Conservation (phyloP, 2,329 filamentous ascomycete species). For the Apiospora marii region DNA sequence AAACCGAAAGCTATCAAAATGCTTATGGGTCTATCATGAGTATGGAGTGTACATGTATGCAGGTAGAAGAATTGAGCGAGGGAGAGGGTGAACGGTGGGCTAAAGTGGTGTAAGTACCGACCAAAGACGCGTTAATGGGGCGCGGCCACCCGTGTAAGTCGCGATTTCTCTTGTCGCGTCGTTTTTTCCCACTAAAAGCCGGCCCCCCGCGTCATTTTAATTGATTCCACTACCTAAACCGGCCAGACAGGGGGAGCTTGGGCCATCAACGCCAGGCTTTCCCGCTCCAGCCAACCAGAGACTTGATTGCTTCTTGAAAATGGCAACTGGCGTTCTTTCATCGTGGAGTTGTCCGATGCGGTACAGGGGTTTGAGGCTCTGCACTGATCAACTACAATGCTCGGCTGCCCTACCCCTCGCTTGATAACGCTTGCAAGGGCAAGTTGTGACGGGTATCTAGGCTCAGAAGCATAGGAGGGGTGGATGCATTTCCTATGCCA, state of each 20-base stretch:
- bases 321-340: conserved; percentile 2
- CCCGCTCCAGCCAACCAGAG: background rate
- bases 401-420: background rate
- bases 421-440: background rate
- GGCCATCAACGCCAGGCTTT: conserved; percentile 2
- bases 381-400: background rate
- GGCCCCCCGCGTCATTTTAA: background rate
- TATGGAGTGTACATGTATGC: background rate
- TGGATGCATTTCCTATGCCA: background rate
- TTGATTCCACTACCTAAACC: background rate
- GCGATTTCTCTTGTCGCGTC: conserved; percentile 26
- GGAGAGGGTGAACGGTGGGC: background rate
- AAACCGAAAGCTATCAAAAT: background rate
- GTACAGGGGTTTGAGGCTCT: conserved; percentile 10
- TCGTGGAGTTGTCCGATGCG: background rate
- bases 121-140: conserved; percentile 6
- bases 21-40: conserved; percentile 1
- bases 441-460: background rate
- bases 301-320: background rate
- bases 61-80: conserved; percentile 20
- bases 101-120: conserved; percentile 12
- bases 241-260: background rate
- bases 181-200: background rate
- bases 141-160: conserved; percentile 26
- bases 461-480: background rate